Base-by-base conservation (phyloP, 345 rosid species). In the Gossypium turneri region DNA sequence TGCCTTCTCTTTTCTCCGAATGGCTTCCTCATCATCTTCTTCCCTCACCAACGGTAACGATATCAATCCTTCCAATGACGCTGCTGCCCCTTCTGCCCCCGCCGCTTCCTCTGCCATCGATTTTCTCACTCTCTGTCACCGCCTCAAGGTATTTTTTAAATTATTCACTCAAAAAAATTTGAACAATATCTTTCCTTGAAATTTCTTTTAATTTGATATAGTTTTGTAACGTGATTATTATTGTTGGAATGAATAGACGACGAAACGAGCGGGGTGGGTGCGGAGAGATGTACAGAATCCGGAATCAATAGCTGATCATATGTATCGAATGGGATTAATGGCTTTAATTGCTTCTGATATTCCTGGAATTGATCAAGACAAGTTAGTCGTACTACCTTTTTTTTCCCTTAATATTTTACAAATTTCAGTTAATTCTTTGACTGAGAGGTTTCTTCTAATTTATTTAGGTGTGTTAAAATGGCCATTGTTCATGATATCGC, bases 291-390 rank as follows among this genome's bases (percentile, higher is more conserved):
- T 94, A 0, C 83, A 85, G 71, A 81, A 86, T 79, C 95, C 98
- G 7, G 97, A 94, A 82, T 94, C 97, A 1, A 87, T 94, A 34
- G 86, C 90, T 1, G 98, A 94, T 86, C 98, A 94, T 70, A 92
- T 94, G 98, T 88, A 92, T 52, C 82, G 98, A n/a, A 94, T 94
- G 98, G 93, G 98, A 77, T 77, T 94, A 69, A 92, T 92, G 98
- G 94, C 94, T 69, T 83, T 94, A 7, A 80, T 92, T 73, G 86
- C 93, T 72, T 81, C 90, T 15, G 93, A 92, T 82, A 80, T 92
- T 45, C 98, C 98, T 9, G 89, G 97, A 64, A 86, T 94, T 34
- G 83, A 92, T 74, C 88, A 97, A 51, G 92, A 91, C 85, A 94
- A 88, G 98, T 94, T 77, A 77, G 83, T 62, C 1, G 20, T 48